Conservation (phyloP, 805 yeast genomes). For the Alloascoidea africana region DNA sequence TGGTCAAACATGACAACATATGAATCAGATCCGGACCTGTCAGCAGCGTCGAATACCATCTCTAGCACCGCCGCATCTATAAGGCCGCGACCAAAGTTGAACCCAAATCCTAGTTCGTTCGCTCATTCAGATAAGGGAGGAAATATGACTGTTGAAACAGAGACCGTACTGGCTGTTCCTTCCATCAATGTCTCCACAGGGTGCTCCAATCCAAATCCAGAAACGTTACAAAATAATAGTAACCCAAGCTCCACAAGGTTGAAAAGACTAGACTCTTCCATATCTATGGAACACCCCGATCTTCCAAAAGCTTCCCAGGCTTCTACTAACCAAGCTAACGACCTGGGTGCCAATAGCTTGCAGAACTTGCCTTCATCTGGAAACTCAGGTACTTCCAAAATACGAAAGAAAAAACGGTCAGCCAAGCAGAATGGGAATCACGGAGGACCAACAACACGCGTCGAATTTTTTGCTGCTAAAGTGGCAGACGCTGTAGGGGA, state of each 20-base stretch:
- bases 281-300: too few relatives aligned
- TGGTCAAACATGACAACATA: too few relatives aligned
- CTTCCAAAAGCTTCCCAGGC: too few relatives aligned
- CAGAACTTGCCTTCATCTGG: neutral
- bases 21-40: too few relatives aligned
- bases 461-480: conserved; percentile 90
- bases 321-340: too few relatives aligned
- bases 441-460: conserved; percentile 16
- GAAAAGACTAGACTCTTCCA: too few relatives aligned
- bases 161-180: conserved; percentile 37
- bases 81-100: conserved; percentile 5
- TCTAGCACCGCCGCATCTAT: conserved; percentile 4
- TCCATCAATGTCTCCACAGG: conserved; percentile 17
- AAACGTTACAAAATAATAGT: too few relatives aligned
- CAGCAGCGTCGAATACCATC: too few relatives aligned
- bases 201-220: too few relatives aligned
- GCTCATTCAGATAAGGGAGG: too few relatives aligned
- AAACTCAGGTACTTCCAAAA: conserved; percentile 1
- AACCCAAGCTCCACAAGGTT: too few relatives aligned
- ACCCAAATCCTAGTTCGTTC: too few relatives aligned
- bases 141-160: conserved; percentile 42
- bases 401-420: conserved; percentile 6
- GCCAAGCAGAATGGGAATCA: neutral
- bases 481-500: conserved; percentile 91
- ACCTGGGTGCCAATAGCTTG: conserved; percentile 4